A percentile compares a stretch with the other conserved stretches of the same genome.
phyloP scores from a whole-genome alignment of 257 asterid species.

The Solanum bulbocastanum region DNA sequence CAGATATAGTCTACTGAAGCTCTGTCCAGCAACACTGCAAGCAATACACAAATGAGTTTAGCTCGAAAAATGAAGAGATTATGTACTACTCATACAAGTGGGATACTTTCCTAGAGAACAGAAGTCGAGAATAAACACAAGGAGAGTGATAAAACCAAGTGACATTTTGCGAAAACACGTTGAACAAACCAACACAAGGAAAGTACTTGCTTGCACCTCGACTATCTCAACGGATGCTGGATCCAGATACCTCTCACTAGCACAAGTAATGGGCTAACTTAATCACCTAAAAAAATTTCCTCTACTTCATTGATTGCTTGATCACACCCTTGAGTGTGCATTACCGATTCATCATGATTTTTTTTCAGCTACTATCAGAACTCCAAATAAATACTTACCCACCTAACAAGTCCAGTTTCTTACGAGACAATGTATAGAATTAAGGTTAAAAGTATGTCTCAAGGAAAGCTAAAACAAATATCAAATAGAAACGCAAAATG shows the following conservation, averaged over 20 bases:
- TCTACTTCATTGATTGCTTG: neutral
- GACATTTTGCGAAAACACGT: neutral
- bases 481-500: neutral
- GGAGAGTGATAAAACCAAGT: neutral
- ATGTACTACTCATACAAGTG: neutral
- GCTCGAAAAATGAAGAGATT: neutral
- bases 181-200: neutral
- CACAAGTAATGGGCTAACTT: neutral
- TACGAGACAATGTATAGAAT: neutral
- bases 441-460: neutral
- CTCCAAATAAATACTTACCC: neutral
- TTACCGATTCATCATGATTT: neutral
- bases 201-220: neutral
- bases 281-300: neutral
- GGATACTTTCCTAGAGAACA: neutral
- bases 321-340: neutral
- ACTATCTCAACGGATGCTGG: neutral
- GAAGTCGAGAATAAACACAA: neutral
- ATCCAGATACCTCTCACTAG: neutral
- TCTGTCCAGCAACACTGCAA: constrained; percentile 87
- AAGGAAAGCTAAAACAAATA: neutral
- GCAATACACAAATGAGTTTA: neutral
- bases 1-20: constrained; percentile 71
- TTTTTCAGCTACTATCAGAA: neutral
- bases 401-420: neutral